Evolutionary conservation across 306 rosid species (phyloP), one percentile per base, ranked within the genome.

Genomic region (Hippophae gyantsensis): DNA sequence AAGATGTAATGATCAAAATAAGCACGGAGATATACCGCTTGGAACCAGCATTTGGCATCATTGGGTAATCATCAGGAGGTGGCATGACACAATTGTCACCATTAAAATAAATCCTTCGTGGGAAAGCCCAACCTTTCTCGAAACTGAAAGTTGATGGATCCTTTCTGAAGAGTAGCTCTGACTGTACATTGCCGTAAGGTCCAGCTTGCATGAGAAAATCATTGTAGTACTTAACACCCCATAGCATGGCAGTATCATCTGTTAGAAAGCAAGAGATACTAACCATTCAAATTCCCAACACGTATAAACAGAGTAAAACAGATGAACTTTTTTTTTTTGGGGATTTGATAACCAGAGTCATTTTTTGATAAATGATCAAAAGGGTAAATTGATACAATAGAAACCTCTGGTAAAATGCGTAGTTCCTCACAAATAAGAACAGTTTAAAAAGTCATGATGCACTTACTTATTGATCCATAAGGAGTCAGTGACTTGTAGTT

Each of bases 1-100:
- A 68, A 42, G 70, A 66, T 25, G 74, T 48, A 63, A 67, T 38
- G 61, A 81, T 3, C 57, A 87, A 53, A 49, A 74, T 49, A 62
- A 76, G 73, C 25, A 72, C 48, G 7, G 96, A 66, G 65, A 74
- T 66, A 53, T 63, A 42, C 43, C 26, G 73, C 58, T 43, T 53
- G 50, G 75, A 82, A 74, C 81, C 67, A 0, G 84, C 8, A 61
- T 81, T 90, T 13, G 97, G 97, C 60, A 72, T 55, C 88, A 74
- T 68, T 7, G 97, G 97, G 72, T 82, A 90, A 48, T 85, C 77
- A 46, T 90, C 97, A 14, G 95, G 97, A 9, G 81, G 89, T 41
- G 97, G 95, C 95, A 90, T 90, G 68, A 87, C 97, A 57, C 97
- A 90, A 42, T 72, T 78, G 54, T 90, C 95, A 13, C 97, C 97